Evolutionary conservation across 371 early-diverging fungal genomes (phyloP).

Genomic region (Mortierella sp.): DNA sequence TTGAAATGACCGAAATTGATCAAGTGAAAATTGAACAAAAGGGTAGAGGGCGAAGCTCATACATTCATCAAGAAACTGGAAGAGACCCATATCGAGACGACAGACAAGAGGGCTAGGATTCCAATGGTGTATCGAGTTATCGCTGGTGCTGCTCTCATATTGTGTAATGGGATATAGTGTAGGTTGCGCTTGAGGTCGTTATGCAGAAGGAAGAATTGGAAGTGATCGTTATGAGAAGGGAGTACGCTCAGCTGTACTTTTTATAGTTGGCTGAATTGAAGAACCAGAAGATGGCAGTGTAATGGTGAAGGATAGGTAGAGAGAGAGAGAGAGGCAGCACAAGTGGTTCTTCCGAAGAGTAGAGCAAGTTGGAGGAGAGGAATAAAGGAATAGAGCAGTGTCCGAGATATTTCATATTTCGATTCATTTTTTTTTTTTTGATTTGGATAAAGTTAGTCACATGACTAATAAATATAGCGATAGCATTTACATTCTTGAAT

Average conservation of each 20-base stretch:
- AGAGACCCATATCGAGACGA: slow-evolving; percentile 86
- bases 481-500: not conserved
- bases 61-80: slow-evolving; percentile 88
- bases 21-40: not conserved
- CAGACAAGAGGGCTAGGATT: slow-evolving; percentile 71
- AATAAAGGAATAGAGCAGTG: not conserved
- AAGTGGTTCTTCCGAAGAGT: not conserved
- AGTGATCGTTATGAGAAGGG: not conserved
- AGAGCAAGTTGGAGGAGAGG: not conserved
- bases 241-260: no score
- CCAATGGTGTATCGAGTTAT: slow-evolving; percentile 66
- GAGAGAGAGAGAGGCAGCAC: not conserved
- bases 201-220: no score
- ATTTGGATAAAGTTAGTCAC: no score
- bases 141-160: slow-evolving; percentile 45
- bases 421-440: no score
- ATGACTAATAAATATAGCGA: not conserved
- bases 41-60: slow-evolving; percentile 36
- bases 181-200: no score
- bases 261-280: no score
- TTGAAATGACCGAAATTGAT: slow-evolving; percentile 1
- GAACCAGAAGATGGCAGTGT: no score
- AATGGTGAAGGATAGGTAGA: not conserved
- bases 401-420: no score
- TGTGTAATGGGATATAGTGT: slow-evolving; percentile 8